Percentiles rank a stretch among this genome's conserved stretches.
Conservation (phyloP, 1,284 basidiomycete genomes). For the Ganoderma multipileum region DNA sequence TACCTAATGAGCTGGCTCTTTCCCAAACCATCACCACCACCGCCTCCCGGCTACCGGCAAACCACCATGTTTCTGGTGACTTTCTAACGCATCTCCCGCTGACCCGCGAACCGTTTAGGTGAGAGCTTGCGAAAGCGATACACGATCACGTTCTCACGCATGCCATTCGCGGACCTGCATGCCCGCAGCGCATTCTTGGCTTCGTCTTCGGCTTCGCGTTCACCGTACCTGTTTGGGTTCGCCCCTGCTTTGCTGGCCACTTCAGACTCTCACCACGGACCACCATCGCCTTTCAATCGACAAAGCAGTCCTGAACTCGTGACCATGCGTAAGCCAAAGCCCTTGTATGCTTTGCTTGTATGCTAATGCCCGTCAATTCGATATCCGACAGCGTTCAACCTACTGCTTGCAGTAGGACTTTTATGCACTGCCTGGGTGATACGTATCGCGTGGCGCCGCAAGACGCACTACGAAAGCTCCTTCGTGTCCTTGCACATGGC, state of each 20-base stretch:
- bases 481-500: conserved; percentile 22
- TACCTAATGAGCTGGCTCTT: background rate
- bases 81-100: background rate
- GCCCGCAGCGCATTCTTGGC: background rate
- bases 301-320: background rate
- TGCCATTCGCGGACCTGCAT: background rate
- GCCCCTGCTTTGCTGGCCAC: background rate
- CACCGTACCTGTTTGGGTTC: background rate
- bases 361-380: too few species aligned
- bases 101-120: background rate
- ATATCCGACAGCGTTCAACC: background rate
- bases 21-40: background rate
- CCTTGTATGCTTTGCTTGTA: background rate
- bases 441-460: background rate
- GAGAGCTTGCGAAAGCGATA: background rate
- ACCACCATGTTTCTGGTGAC: background rate
- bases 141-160: conserved; percentile 1
- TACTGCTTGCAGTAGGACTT: conserved; percentile 3
- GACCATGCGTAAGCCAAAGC: background rate
- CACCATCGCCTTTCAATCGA: background rate
- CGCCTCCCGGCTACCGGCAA: background rate
- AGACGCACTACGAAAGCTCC: background rate
- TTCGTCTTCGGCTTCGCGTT: conserved; percentile 1
- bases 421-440: background rate
- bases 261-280: background rate